Evolutionary conservation across 2,329 filamentous ascomycete species (phyloP).

Genomic region (Xylaria sp.): DNA sequence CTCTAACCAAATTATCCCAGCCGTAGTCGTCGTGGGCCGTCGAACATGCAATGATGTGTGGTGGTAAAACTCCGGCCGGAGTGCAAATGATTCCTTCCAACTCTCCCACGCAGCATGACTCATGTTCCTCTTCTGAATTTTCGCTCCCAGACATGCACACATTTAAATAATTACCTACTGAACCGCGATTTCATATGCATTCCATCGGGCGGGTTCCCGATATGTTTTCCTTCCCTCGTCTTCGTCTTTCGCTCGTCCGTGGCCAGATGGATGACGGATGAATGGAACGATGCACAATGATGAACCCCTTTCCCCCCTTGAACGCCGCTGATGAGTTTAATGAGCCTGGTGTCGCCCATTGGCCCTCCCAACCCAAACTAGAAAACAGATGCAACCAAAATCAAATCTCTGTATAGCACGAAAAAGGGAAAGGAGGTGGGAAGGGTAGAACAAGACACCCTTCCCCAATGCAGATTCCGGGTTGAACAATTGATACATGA

Average conservation of each 20-base stretch:
- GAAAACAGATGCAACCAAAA: conserved; percentile 23
- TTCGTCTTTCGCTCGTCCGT: neutral
- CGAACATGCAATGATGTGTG: neutral
- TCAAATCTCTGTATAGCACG: conserved; percentile 10
- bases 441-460: neutral
- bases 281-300: neutral
- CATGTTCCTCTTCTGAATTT: neutral
- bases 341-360: neutral
- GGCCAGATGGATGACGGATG: neutral
- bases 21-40: neutral
- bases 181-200: neutral
- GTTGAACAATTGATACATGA: conserved; percentile 7
- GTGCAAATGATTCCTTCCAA: too few species aligned
- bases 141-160: neutral
- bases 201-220: neutral
- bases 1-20: neutral
- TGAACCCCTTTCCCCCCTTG: conserved; percentile 2
- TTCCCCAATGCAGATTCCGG: conserved; percentile 4
- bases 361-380: conserved; percentile 8
- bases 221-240: neutral
- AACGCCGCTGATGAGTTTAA: conserved; percentile 14
- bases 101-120: too few species aligned
- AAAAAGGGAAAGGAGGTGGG: conserved; percentile 1
- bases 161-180: neutral
- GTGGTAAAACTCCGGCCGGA: too few species aligned